Conservation (phyloP, 371 early-diverging fungal species). For the Rhizopus sp. region DNA sequence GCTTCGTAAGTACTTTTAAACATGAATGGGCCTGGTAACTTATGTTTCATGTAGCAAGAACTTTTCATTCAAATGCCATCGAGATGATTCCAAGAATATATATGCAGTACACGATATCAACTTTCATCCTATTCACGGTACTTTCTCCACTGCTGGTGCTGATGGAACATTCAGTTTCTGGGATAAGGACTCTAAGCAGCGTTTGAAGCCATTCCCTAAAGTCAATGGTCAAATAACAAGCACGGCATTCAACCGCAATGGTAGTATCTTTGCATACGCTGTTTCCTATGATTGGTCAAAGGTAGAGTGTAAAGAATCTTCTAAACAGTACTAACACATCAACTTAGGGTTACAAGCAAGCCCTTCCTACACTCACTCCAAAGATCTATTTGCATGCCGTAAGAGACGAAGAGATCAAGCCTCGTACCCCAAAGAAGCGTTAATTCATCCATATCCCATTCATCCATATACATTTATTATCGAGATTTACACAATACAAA, state of each 20-base stretch:
- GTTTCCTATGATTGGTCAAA: slow-evolving; percentile 23
- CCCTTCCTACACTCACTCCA: slow-evolving; percentile 49
- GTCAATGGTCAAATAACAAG: slow-evolving; percentile 72
- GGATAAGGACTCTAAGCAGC: slow-evolving; percentile 93
- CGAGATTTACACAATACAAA: too few species aligned
- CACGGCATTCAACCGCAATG: slow-evolving; percentile 85
- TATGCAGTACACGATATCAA: slow-evolving; percentile 83
- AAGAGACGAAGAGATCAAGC: slow-evolving; percentile 82
- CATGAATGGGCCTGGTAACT: not conserved
- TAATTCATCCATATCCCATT: slow-evolving; percentile 24
- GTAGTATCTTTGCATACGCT: slow-evolving; percentile 68
- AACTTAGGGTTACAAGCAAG: slow-evolving; percentile 55
- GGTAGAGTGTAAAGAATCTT: not conserved
- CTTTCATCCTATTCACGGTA: slow-evolving; percentile 87
- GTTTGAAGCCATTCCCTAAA: slow-evolving; percentile 72
- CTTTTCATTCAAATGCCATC: slow-evolving; percentile 96
- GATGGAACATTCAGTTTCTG: slow-evolving; percentile 94
- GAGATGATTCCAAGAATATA: slow-evolving; percentile 73
- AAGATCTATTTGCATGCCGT: slow-evolving; percentile 76
- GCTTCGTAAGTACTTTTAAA: slow-evolving; percentile 49
- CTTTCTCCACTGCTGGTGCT: slow-evolving; percentile 90
- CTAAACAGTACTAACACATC: not conserved
- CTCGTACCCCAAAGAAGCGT: slow-evolving; percentile 60
- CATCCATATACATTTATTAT: too few species aligned
- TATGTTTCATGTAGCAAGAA: slow-evolving; percentile 51